A percentile compares a stretch with the other conserved stretches of the same genome.
phyloP scores from a whole-genome alignment of 129 eudicot genomes.

The Artemisia tridentata region DNA sequence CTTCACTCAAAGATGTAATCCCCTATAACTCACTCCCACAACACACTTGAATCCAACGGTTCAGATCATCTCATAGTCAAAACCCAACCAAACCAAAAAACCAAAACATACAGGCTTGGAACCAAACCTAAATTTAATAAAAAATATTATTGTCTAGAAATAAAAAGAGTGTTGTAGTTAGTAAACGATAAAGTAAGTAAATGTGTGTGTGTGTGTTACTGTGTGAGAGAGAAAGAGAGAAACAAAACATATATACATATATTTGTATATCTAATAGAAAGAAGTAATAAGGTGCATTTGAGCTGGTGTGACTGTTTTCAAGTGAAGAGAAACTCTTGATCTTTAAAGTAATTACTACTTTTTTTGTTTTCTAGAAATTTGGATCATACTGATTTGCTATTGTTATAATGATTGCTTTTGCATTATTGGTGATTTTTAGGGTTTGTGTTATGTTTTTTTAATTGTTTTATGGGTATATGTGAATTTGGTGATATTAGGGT shows the following conservation, averaged over 20 bases:
- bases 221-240: background rate
- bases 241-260: background rate
- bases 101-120: constrained; percentile 14
- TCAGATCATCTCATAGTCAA: background rate
- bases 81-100: constrained; percentile 13
- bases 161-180: constrained; percentile 32
- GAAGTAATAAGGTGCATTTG: constrained; percentile 30
- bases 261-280: constrained; percentile 23
- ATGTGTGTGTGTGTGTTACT: too few relatives aligned
- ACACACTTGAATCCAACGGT: constrained; percentile 10
- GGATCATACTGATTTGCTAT: constrained; percentile 17
- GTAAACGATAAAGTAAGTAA: constrained; percentile 16
- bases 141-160: background rate
- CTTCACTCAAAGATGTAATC: constrained; percentile 22
- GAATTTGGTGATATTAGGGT: constrained; percentile 24
- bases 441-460: constrained; percentile 8
- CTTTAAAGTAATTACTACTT: background rate
- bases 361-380: background rate
- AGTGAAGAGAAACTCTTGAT: constrained; percentile 7
- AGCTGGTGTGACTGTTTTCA: constrained; percentile 27
- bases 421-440: constrained; percentile 29
- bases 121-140: constrained; percentile 16
- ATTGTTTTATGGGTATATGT: constrained; percentile 5
- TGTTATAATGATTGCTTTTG: background rate
- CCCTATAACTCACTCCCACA: constrained; percentile 17